Conservation (phyloP, 108 stramenopile species). For the Seminavis robusta region DNA sequence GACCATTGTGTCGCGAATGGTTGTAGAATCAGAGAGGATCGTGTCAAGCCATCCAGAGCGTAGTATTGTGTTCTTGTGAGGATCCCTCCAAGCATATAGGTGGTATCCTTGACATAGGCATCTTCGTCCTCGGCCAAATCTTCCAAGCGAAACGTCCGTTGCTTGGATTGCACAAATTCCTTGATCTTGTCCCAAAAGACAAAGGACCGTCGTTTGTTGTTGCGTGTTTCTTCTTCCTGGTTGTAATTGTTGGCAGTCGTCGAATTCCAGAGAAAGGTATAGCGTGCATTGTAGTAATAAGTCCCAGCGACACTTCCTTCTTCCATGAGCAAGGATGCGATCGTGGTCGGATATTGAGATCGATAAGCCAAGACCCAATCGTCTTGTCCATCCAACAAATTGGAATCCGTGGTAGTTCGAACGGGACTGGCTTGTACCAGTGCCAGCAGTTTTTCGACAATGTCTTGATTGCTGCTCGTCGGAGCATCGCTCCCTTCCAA, state of each 20-base stretch:
- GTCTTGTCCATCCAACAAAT: conserved; percentile 54
- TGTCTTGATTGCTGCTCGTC: conserved; percentile 1
- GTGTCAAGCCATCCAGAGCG: conserved; percentile 40
- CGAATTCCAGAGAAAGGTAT: too few relatives aligned
- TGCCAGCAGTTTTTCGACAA: conserved; percentile 53
- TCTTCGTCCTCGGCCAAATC: conserved; percentile 46
- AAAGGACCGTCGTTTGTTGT: conserved; percentile 31
- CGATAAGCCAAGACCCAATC: conserved; percentile 62
- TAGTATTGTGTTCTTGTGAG: conserved; percentile 25
- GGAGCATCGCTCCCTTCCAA: conserved; percentile 23
- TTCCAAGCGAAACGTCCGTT: conserved; percentile 49
- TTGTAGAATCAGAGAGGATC: conserved; percentile 40
- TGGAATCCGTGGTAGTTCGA: conserved; percentile 63
- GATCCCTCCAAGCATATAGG: conserved; percentile 35
- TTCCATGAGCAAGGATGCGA: too few relatives aligned
- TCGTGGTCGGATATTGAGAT: too few relatives aligned
- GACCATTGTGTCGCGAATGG: not conserved
- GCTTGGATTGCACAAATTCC: not conserved
- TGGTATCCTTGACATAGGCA: conserved; percentile 44
- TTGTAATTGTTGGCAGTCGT: not conserved
- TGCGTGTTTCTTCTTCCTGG: conserved; percentile 1
- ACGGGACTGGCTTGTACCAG: conserved; percentile 65
- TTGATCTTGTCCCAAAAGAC: conserved; percentile 21
- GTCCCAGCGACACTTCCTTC: too few relatives aligned
- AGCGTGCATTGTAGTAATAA: too few relatives aligned